Evolutionary conservation across 352 stramenopile genomes (phyloP), one percentile per base, ranked within the genome.

Genomic region (Globisporangium emineosum): DNA sequence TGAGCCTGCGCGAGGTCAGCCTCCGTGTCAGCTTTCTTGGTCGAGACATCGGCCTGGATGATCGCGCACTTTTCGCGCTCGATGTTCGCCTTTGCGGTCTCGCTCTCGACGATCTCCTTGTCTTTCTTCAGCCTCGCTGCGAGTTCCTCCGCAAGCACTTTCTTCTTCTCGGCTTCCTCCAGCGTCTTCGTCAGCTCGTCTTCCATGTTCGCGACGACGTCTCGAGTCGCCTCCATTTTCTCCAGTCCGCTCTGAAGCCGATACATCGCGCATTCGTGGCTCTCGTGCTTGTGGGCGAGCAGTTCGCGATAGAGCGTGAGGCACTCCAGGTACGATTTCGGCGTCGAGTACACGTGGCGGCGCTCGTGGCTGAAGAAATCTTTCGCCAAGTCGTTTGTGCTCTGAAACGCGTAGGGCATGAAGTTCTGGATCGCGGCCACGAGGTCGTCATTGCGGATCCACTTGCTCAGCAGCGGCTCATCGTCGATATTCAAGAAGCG

Each of bases 271-370:
- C 81, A 68, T 60, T 77, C 67, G 69, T 94, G 67, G 23, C 29
- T 54, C 63, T 62, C 57, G 19, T 94, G 80, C 56, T 96, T 90
- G 40, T 85, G 82, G 2, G 73, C 30, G 2, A 98, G 73, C 1
- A 98, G 66, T 15, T 76, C 69, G 10, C 81, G 81, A 64, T 95
- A 98, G 17, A 98, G 71, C 12, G 88, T 78, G 8, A 98, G 77
- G 55, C 95, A 94, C 69, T 98, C 91, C 2, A 98, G 71, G 62
- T 96, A 98, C 27, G 88, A 97, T 62, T 98, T 98, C 3, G 94
- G 93, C 8, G 94, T 98, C 0, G 90, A 96, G 70, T 98, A 98
- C 32, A 98, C 90, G 47, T 77, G 71, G 1, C 94, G 82, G 23
- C 86, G 79, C 70, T 98, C 96, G 43, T 77, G 65, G 13, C 57